Evolutionary conservation across 352 stramenopile species (phyloP).

Genomic region (Phytophthora tubulina): DNA sequence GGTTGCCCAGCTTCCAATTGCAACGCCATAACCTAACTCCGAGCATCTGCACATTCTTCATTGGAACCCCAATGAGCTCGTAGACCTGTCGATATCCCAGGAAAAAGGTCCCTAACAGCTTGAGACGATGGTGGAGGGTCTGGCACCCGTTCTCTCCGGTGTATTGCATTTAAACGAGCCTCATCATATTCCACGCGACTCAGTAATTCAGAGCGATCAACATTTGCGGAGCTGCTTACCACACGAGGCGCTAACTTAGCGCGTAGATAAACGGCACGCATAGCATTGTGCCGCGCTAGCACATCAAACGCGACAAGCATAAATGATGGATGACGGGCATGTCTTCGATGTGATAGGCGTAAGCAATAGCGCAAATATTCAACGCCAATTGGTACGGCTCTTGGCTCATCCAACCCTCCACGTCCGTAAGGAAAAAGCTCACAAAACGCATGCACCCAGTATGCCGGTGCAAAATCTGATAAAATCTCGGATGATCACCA

Average conservation of each 20-base stretch:
- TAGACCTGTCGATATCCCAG: slow-evolving; percentile 5
- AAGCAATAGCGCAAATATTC: slow-evolving; percentile 15
- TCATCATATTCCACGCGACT: slow-evolving; percentile 11
- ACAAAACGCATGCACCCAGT: background rate
- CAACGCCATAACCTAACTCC: slow-evolving; percentile 3
- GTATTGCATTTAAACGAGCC: background rate
- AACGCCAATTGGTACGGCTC: slow-evolving; percentile 1
- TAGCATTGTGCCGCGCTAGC: slow-evolving; percentile 4
- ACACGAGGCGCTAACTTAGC: slow-evolving; percentile 2
- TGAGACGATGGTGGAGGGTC: slow-evolving; percentile 1
- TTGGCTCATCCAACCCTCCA: background rate
- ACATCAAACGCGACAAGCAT: slow-evolving; percentile 15
- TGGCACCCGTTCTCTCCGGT: background rate
- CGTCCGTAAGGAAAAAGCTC: slow-evolving; percentile 7
- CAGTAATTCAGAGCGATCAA: slow-evolving; percentile 5
- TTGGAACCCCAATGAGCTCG: slow-evolving; percentile 13
- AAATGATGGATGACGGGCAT: slow-evolving; percentile 14
- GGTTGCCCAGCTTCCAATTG: background rate
- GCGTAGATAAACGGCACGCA: slow-evolving; percentile 3
- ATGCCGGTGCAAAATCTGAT: slow-evolving; percentile 9
- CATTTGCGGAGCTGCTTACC: slow-evolving; percentile 6
- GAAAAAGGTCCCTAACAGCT: slow-evolving; percentile 1
- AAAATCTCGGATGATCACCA: slow-evolving; percentile 14
- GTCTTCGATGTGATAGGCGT: slow-evolving; percentile 1
- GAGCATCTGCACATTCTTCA: slow-evolving; percentile 7